phyloP scores from a whole-genome alignment of 2,329 filamentous ascomycete species.

The Amauroascus niger region DNA sequence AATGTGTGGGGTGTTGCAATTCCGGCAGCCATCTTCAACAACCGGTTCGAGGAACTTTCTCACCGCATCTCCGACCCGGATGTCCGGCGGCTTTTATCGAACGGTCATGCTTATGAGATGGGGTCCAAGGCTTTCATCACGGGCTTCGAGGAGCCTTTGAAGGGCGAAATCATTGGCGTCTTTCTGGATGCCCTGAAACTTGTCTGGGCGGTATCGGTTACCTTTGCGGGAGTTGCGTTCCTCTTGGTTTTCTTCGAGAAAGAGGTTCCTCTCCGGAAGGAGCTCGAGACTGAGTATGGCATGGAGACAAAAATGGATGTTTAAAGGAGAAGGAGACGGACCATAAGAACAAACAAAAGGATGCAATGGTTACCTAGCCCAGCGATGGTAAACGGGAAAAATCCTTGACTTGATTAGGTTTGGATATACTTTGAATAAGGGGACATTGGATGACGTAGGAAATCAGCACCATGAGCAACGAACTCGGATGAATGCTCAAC shows the following conservation, averaged over 20 bases:
- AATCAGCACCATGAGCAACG: no score
- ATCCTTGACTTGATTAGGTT: no score
- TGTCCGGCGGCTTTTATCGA: neutral
- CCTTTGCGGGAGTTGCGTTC: neutral
- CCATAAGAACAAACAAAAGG: neutral
- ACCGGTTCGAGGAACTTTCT: conserved; percentile 16
- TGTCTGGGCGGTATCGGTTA: conserved; percentile 9
- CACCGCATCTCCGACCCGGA: neutral
- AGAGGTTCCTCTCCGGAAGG: conserved; percentile 5
- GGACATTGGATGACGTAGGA: no score
- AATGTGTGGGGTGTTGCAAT: conserved; percentile 26
- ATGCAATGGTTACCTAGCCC: neutral
- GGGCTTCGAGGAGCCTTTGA: neutral
- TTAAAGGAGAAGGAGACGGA: neutral
- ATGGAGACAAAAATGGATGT: neutral
- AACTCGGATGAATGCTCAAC: no score
- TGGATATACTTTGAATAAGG: no score
- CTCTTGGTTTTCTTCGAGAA: conserved; percentile 1
- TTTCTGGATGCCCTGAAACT: neutral
- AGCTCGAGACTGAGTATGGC: conserved; percentile 8
- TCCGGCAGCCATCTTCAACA: conserved; percentile 27
- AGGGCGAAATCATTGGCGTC: neutral
- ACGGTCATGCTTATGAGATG: conserved; percentile 2
- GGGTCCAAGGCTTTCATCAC: conserved; percentile 5
- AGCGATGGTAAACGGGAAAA: no score